Evolutionary conservation across 73 alveolate species (phyloP).

Genomic region (Paraurostyla sp.): DNA sequence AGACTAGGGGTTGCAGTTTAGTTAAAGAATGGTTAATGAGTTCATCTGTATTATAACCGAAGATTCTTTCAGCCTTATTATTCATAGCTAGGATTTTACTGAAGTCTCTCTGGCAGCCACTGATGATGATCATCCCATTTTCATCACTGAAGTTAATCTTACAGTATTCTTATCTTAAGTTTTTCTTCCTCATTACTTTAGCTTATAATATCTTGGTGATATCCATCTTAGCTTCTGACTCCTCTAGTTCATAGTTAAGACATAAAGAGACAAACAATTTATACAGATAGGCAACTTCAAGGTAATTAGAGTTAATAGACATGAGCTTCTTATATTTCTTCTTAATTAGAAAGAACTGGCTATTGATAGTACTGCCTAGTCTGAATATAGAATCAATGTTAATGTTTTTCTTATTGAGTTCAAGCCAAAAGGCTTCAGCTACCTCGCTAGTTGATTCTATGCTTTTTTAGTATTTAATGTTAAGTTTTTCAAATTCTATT

Average conservation of each 20-base stretch:
- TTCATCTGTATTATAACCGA: slow-evolving; percentile 58
- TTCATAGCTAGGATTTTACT: slow-evolving; percentile 58
- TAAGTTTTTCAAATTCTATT: slow-evolving; percentile 61
- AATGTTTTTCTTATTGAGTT: slow-evolving; percentile 48
- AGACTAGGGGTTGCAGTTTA: slow-evolving; percentile 47
- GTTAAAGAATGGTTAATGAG: slow-evolving; percentile 24
- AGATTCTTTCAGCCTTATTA: slow-evolving; percentile 58
- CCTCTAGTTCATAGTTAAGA: slow-evolving; percentile 55
- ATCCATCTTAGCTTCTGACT: slow-evolving; percentile 60
- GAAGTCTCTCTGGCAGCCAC: slow-evolving; percentile 54
- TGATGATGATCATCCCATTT: slow-evolving; percentile 55
- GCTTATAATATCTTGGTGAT: slow-evolving; percentile 48
- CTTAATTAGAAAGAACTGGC: slow-evolving; percentile 35
- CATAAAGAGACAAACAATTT: slow-evolving; percentile 43
- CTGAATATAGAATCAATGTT: slow-evolving; percentile 46
- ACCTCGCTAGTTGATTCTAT: slow-evolving; percentile 61
- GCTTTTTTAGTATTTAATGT: slow-evolving; percentile 57
- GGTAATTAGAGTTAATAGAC: slow-evolving; percentile 37
- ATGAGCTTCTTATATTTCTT: slow-evolving; percentile 31
- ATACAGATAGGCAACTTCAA: slow-evolving; percentile 60
- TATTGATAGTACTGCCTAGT: slow-evolving; percentile 50
- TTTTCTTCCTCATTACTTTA: slow-evolving; percentile 54
- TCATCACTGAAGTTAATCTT: slow-evolving; percentile 56
- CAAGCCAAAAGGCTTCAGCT: slow-evolving; percentile 60
- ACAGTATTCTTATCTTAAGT: slow-evolving; percentile 42